Conservation (phyloP, 805 yeast genomes). For the Lachancea quebecensis region DNA sequence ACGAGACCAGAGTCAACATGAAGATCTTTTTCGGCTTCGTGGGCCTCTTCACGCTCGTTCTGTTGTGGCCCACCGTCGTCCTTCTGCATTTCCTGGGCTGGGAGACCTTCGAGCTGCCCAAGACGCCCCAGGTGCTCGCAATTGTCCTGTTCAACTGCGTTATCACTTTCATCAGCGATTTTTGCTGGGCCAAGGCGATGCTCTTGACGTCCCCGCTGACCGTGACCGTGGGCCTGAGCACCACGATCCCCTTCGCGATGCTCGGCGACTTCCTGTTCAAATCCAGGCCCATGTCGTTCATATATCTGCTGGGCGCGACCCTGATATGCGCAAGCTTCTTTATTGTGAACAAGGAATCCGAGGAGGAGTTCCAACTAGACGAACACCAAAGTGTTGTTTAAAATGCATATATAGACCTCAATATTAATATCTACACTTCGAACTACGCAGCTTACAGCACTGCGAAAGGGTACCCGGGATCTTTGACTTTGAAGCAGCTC, state of each 20-base stretch:
- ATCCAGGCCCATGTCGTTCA: conserved; percentile 48
- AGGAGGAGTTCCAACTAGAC: conserved; percentile 40
- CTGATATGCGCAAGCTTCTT: conserved; percentile 79
- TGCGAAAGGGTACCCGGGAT: conserved; percentile 25
- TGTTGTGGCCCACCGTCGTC: conserved; percentile 77
- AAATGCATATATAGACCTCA: background rate
- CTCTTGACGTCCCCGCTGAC: conserved; percentile 88
- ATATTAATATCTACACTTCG: background rate
- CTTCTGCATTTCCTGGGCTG: conserved; percentile 54
- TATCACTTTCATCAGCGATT: conserved; percentile 81
- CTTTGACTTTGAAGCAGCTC: conserved; percentile 23
- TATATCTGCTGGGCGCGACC: conserved; percentile 73
- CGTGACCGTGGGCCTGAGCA: conserved; percentile 88
- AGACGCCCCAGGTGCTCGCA: conserved; percentile 40
- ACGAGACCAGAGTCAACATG: conserved; percentile 74
- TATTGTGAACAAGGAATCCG: conserved; percentile 73
- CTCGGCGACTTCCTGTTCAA: conserved; percentile 77
- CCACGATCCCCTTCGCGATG: conserved; percentile 93
- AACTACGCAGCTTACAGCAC: conserved; percentile 8
- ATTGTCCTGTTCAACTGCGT: conserved; percentile 60
- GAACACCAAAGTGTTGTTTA: background rate
- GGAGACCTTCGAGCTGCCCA: conserved; percentile 72
- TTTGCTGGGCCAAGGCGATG: conserved; percentile 95
- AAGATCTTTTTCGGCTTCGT: conserved; percentile 91
- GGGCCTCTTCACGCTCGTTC: conserved; percentile 69